Conservation (phyloP, 164 flowering plant genomes). For the Stephania yunnanensis region DNA sequence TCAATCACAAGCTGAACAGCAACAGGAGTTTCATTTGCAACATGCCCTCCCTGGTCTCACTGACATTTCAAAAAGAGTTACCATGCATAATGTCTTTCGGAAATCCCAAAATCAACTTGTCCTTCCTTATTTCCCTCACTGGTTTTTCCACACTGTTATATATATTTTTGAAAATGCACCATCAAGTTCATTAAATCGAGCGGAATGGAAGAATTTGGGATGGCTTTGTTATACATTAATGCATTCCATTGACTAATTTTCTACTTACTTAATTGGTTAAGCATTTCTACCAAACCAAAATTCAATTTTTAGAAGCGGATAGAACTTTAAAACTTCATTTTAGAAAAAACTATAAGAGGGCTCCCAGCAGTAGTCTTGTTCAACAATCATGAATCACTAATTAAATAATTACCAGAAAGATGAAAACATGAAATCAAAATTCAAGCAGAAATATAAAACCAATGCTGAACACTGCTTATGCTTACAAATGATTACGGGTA, state of each 20-base stretch:
- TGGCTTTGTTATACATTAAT: no score
- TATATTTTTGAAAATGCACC: no score
- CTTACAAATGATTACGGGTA: conserved; percentile 54
- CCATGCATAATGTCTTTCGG: background rate
- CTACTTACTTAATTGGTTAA: no score
- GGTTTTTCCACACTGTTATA: background rate
- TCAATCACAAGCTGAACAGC: background rate
- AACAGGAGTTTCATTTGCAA: background rate
- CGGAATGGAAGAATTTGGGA: no score
- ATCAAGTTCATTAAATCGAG: no score
- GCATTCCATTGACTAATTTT: no score
- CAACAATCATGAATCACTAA: background rate
- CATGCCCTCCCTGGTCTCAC: background rate
- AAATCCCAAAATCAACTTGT: background rate
- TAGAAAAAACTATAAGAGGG: background rate
- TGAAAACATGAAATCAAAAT: background rate
- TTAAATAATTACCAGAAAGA: background rate
- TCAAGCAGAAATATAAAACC: background rate
- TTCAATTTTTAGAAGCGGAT: background rate
- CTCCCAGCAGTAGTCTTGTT: background rate
- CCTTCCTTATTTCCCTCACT: background rate
- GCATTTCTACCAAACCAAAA: background rate
- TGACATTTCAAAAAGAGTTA: background rate
- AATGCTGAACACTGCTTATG: background rate
- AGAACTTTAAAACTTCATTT: background rate